Evolutionary conservation across 2,329 filamentous ascomycete species (phyloP).

Genomic region (Metarhizium brunneum): DNA sequence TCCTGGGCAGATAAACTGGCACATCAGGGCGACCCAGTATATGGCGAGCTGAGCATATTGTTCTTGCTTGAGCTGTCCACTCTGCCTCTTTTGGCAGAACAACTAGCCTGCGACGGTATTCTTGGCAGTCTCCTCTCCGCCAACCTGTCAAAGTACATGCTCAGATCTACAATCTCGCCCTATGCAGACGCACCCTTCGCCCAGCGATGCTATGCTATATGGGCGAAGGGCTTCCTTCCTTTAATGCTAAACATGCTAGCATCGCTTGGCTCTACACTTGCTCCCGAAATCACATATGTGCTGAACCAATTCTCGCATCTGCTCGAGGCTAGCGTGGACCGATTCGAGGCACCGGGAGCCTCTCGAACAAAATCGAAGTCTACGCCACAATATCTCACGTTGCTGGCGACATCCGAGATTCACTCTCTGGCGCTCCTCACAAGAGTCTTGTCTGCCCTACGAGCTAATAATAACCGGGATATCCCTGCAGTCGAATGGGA

Average conservation of each 20-base stretch:
- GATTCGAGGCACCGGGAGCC: conserved; percentile 55
- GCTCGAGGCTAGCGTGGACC: conserved; percentile 59
- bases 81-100: conserved; percentile 73
- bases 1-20: conserved; percentile 86
- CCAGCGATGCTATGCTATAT: conserved; percentile 76
- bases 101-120: conserved; percentile 79
- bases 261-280: conserved; percentile 70
- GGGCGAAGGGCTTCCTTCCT: conserved; percentile 80
- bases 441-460: conserved; percentile 59
- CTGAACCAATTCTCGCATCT: conserved; percentile 83
- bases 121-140: conserved; percentile 72
- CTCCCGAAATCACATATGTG: conserved; percentile 76
- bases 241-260: conserved; percentile 81
- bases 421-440: conserved; percentile 71
- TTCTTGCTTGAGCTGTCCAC: conserved; percentile 84
- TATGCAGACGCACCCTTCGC: conserved; percentile 62
- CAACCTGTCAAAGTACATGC: conserved; percentile 69
- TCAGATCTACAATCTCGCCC: conserved; percentile 61
- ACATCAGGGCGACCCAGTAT: conserved; percentile 73
- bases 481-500: conserved; percentile 73
- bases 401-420: conserved; percentile 65
- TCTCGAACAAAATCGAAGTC: conserved; percentile 41
- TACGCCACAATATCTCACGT: conserved; percentile 56
- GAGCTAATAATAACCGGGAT: conserved; percentile 57
- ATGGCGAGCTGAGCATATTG: conserved; percentile 82